phyloP scores from a whole-genome alignment of 2,329 filamentous ascomycete genomes.

The Stachybotrys chlorohalonatus region DNA sequence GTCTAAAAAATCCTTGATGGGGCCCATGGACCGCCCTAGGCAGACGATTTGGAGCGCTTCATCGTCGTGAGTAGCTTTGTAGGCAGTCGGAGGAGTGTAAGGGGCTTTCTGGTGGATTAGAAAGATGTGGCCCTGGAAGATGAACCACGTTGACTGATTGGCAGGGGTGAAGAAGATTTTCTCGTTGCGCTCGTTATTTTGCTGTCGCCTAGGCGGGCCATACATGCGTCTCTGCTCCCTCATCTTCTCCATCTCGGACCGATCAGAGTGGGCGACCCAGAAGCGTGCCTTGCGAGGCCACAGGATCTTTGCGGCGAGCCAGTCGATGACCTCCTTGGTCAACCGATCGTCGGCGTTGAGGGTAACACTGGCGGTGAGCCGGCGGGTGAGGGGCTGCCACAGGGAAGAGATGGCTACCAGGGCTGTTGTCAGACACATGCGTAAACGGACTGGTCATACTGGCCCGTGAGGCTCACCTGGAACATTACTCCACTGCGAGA shows the following conservation, averaged over 20 bases:
- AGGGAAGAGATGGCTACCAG: not conserved
- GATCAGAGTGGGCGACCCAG: not conserved
- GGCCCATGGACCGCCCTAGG: not conserved
- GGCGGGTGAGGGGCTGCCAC: not conserved
- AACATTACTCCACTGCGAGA: not conserved
- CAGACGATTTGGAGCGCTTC: not conserved
- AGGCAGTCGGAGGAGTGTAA: not conserved
- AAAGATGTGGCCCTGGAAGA: not conserved
- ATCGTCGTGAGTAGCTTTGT: not conserved
- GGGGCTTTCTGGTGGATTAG: not conserved
- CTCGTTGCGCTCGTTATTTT: not conserved
- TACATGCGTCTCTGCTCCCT: not conserved
- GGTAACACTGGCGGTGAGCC: not conserved
- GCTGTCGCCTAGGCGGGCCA: not conserved
- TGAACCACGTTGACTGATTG: constrained; percentile 1
- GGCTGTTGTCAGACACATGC: not conserved
- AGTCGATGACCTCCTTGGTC: constrained; percentile 1
- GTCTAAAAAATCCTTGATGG: not conserved
- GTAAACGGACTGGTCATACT: not conserved
- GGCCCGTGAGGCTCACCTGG: not conserved
- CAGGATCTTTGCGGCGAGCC: not conserved
- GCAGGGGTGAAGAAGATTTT: not conserved
- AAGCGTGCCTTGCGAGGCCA: constrained; percentile 1
- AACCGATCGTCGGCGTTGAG: not conserved
- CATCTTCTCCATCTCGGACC: not conserved